phyloP scores from a whole-genome alignment of 140 eudicot species.

The Cichorium intybus region DNA sequence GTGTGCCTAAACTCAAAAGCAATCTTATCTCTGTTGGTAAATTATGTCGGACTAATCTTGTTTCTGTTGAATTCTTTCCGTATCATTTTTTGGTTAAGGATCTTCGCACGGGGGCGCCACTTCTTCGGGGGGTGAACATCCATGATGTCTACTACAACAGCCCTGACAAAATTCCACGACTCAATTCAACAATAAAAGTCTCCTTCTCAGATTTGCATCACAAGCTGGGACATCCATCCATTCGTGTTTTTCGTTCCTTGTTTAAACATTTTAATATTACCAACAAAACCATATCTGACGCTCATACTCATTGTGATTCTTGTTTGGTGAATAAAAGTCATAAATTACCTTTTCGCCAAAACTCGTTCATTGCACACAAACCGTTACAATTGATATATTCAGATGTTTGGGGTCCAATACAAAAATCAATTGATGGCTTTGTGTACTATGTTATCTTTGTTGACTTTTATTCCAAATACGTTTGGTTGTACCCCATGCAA shows the following conservation, averaged over 20 bases:
- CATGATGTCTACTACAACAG: no score
- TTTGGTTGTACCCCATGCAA: not conserved
- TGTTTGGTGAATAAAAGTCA: not conserved
- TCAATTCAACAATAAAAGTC: no score
- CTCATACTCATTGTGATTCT: not conserved
- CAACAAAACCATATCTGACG: no score
- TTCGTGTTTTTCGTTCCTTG: not conserved
- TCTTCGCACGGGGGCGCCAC: no score
- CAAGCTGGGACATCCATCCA: not conserved
- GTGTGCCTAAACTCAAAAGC: no score
- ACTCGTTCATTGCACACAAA: no score
- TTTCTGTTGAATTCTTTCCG: no score
- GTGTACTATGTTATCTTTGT: not conserved
- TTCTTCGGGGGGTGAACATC: no score
- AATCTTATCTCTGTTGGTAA: no score
- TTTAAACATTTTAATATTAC: not conserved
- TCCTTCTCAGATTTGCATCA: not conserved
- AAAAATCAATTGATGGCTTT: not conserved
- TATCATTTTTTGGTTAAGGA: no score
- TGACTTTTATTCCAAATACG: not conserved
- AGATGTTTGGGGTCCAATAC: not conserved
- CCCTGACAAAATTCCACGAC: no score
- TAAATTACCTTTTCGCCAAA: slow-evolving; percentile 1
- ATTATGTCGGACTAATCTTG: no score
- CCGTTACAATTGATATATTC: not conserved